phyloP scores from a whole-genome alignment of 305 asterid species.

The Plantago rigida region DNA sequence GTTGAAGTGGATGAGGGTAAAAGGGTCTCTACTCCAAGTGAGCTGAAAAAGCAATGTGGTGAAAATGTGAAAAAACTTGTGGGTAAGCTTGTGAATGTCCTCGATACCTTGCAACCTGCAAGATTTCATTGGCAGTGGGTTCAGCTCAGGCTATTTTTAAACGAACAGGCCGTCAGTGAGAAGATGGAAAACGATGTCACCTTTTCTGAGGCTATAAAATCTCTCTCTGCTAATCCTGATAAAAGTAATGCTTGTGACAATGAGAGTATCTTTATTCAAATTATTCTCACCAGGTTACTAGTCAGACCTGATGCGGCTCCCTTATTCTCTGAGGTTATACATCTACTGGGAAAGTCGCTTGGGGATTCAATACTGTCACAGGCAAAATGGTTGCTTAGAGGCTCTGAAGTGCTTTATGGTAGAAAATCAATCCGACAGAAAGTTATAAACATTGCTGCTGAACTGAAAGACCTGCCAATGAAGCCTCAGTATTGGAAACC shows the following conservation, averaged over 20 bases:
- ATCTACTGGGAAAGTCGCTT: conserved; percentile 80
- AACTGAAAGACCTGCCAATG: conserved; percentile 54
- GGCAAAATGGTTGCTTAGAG: conserved; percentile 91
- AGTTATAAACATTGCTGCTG: conserved; percentile 75
- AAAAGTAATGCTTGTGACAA: conserved; percentile 67
- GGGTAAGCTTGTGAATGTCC: conserved; percentile 67
- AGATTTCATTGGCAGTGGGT: conserved; percentile 99
- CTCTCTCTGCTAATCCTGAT: conserved; percentile 66
- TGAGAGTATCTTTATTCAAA: conserved; percentile 77
- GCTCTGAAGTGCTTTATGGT: conserved; percentile 83
- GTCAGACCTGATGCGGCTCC: conserved; percentile 99
- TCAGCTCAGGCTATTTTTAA: conserved; percentile 81
- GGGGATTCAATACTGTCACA: conserved; percentile 89
- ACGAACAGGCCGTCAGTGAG: conserved; percentile 83
- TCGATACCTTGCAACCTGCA: conserved; percentile 93
- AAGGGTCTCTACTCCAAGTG: conserved; percentile 48
- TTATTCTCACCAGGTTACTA: conserved; percentile 78
- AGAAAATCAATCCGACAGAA: conserved; percentile 89
- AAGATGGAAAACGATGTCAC: conserved; percentile 70
- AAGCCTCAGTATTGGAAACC: conserved; percentile 77
- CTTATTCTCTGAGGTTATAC: conserved; percentile 81
- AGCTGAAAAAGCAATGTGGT: conserved; percentile 50
- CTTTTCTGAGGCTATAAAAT: conserved; percentile 68
- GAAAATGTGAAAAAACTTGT: conserved; percentile 59
- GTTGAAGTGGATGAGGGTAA: conserved; percentile 48